These are phyloP conservation scores for Astragalus glycyphyllos DNA, from an alignment of 306 rosid species.

Conservation along the genomic window DNA sequence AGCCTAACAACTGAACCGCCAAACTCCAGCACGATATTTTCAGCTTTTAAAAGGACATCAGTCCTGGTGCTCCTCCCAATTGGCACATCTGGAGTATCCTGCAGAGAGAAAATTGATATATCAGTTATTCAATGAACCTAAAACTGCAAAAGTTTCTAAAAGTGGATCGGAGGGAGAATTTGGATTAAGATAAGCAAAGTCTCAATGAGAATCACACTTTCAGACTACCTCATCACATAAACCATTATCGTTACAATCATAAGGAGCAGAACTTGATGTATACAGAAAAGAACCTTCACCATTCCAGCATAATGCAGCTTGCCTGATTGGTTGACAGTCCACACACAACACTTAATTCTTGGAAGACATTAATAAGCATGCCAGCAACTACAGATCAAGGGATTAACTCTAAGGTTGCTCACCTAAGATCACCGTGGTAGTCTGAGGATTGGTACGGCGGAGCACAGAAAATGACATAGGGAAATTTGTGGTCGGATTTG, in stretches of 20 bases:
- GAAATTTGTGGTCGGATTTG: slow-evolving; percentile 53
- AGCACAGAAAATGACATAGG: slow-evolving; percentile 85
- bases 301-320: slow-evolving; percentile 75
- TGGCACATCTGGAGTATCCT: slow-evolving; percentile 88
- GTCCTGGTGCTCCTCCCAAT: slow-evolving; percentile 90
- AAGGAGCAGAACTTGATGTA: slow-evolving; percentile 95
- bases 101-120: slow-evolving; percentile 19
- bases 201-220: slow-evolving; percentile 4
- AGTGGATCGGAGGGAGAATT: too few species aligned
- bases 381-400: slow-evolving; percentile 1
- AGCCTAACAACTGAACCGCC: slow-evolving; percentile 89
- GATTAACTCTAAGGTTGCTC: slow-evolving; percentile 34
- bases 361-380: slow-evolving; percentile 14
- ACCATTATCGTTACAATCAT: slow-evolving; percentile 85
- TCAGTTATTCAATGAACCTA: too few species aligned
- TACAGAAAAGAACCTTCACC: slow-evolving; percentile 88
- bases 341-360: slow-evolving; percentile 32
- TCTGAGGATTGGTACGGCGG: slow-evolving; percentile 79
- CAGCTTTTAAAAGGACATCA: slow-evolving; percentile 85
- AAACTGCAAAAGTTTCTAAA: too few species aligned
- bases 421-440: slow-evolving; percentile 85
- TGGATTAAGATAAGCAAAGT: not conserved
- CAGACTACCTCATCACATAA: slow-evolving; percentile 80
- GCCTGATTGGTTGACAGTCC: slow-evolving; percentile 54
- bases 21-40: slow-evolving; percentile 71